A percentile compares a stretch with the other conserved stretches of the same genome.
Conservation (phyloP, 2,329 filamentous ascomycete genomes). For the Clonostachys solani region DNA sequence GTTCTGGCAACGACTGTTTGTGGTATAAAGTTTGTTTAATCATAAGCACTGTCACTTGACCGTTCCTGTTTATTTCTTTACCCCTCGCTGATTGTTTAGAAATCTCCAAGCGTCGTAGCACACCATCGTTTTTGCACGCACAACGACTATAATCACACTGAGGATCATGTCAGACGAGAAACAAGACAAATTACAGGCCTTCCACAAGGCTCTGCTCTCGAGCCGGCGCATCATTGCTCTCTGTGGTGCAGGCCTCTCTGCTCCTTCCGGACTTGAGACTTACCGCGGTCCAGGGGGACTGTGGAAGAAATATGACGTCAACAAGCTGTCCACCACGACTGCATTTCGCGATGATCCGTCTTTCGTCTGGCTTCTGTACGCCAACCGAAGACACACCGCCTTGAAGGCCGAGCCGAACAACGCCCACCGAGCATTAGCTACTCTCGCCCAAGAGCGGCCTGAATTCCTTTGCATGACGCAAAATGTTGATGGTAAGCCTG, state of each 20-base stretch:
- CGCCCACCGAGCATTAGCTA: constrained; percentile 75
- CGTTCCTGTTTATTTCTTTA: background rate
- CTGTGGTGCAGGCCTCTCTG: constrained; percentile 57
- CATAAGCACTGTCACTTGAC: no score
- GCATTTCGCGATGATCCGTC: constrained; percentile 71
- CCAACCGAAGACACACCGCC: constrained; percentile 75
- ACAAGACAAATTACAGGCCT: constrained; percentile 13
- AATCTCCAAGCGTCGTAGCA: no score
- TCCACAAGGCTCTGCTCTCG: constrained; percentile 36
- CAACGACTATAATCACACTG: no score
- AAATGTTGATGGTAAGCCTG: constrained; percentile 71
- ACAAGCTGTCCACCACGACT: constrained; percentile 68
- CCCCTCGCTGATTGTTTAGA: no score
- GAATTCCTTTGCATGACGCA: constrained; percentile 75
- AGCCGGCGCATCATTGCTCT: constrained; percentile 51
- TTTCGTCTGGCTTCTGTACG: constrained; percentile 90
- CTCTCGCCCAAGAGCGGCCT: constrained; percentile 57
- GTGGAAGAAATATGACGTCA: constrained; percentile 77
- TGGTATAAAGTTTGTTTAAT: no score
- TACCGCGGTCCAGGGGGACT: constrained; percentile 82
- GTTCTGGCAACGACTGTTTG: no score
- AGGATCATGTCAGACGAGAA: no score
- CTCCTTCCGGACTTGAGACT: constrained; percentile 62
- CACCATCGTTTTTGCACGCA: no score
- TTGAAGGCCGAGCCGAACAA: constrained; percentile 70